Evolutionary conservation across 345 rosid genomes (phyloP), one percentile per base, ranked within the genome.

Genomic region (Syzygium grande): DNA sequence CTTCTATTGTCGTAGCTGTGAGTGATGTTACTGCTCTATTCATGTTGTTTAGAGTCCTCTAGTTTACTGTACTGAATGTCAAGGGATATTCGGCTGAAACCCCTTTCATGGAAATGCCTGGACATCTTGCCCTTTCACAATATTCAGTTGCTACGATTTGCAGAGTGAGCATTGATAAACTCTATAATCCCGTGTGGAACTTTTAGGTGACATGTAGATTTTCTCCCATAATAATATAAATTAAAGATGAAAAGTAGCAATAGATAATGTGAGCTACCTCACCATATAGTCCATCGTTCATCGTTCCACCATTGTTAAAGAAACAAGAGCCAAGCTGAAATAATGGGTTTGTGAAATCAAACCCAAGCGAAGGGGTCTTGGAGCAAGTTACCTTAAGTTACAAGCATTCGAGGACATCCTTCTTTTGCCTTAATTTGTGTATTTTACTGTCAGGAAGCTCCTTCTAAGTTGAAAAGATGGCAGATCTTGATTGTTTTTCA

Each of bases 1-100:
- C 83, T 73, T 73, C 87, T 43, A 65, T 85, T 87, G 49, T 85
- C 51, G 84, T 87, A 86, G 88, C 49, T 84, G 14, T 73, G 27
- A 19, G 38, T 23, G 59, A 84, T 58, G 77, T 38, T 73, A 21
- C 49, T 73, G 49, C 83, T 73, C 83, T 38, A 73, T 73, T 73
- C 49, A 21, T 38, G 49, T 73, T 10, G 83, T 38, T 73, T 38
- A 73, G 49, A 10, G 83, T 73, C 83, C 83, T 73, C 49, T 73
- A 19, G 83, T 49, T 38, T 10, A 19, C 83, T 73, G 14, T 73
- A 38, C 49, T 38, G 49, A 34, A 73, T 73, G 49, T 73, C 49
- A 34, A 73, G 83, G 83, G 49, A 38, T 73, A 41, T 38, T 73
- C 27, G 4, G 38, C 83, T 38, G 49, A 73, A 73, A 38, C 25